Evolutionary conservation across 1,284 basidiomycete species (phyloP), one percentile per base, ranked within the genome.

Genomic region (Rhodotorula mucilaginosa): DNA sequence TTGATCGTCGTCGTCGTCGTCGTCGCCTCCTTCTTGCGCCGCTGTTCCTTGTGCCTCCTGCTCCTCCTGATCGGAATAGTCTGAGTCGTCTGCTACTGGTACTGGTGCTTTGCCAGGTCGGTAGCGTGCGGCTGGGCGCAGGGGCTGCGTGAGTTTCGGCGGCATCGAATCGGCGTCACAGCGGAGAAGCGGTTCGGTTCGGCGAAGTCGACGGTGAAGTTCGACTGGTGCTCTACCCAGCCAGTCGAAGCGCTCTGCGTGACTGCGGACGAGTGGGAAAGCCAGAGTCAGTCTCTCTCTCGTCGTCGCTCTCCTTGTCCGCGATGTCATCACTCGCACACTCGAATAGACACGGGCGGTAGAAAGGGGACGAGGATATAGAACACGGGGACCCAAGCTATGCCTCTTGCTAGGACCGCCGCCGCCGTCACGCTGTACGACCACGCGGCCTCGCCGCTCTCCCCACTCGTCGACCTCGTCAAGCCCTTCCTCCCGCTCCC

Each of bases 71-170:
- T 64, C 39, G 23, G 73, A 69, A 2, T 67, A 68, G 61, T 73
- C 70, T 15, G 68, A 65, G 46, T 76, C 73, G 23, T 54, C 64
- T 21, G 58, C 56, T 29, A 63, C 51, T 34, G 61, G 54, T 21
- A 59, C 69, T 8, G 69, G 64, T 0, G 69, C 71, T 46, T 71
- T 62, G n/a, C 72, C 72, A 18, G 70, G 74, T 21, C 68, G 63
- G 68, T 72, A 74, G 31, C 72, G 72, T 12, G 58, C 67, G 26
- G 48, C 68, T 4, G 73, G 69, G 46, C 68, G 69, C 39, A 69
- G 57, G 3, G 71, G 70, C 34, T 71, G 64, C 13, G 73, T 76
- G 29, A 72, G 59, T 51, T 74, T 74, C 19, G 61, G 61, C 23
- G 61, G 61, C 61, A 62, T 62, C 13, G 26, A 26, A 26, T 10